These are phyloP conservation scores for Sclerotinia sclerotiorum DNA, from an alignment of 2,329 filamentous ascomycete species.

Conservation along the genomic window DNA sequence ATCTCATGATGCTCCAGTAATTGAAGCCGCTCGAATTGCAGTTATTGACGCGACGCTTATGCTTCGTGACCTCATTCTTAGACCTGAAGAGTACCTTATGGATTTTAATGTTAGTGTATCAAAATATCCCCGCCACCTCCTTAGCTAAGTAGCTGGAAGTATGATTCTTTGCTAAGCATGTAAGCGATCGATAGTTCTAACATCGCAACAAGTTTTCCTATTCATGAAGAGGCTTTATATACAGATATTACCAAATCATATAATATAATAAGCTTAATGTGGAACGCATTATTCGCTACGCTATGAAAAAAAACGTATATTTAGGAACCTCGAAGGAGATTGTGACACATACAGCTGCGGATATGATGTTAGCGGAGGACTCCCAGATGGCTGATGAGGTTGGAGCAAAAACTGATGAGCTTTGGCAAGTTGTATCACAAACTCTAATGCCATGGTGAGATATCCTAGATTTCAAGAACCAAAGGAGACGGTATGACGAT, in stretches of 20 bases:
- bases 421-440: slow-evolving; percentile 5
- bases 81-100: not conserved
- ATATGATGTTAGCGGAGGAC: slow-evolving; percentile 29
- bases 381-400: slow-evolving; percentile 22
- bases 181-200: slow-evolving; percentile 24
- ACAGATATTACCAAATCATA: no score
- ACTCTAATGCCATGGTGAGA: slow-evolving; percentile 23
- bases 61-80: slow-evolving; percentile 6
- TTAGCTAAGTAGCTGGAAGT: not conserved
- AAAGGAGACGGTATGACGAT: slow-evolving; percentile 17
- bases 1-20: not conserved
- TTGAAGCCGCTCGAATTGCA: not conserved
- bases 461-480: slow-evolving; percentile 22
- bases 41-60: slow-evolving; percentile 2
- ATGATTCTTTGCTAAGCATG: slow-evolving; percentile 22
- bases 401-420: not conserved
- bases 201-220: no score
- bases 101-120: not conserved
- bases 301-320: no score
- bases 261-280: no score
- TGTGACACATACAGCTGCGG: slow-evolving; percentile 26
- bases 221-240: no score
- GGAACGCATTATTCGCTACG: no score
- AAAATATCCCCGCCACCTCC: no score
- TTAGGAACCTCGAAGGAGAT: no score